These are phyloP conservation scores for Guadua angustifolia DNA, from an alignment of 176 grass and related monocot genomes.

Conservation along the genomic window DNA sequence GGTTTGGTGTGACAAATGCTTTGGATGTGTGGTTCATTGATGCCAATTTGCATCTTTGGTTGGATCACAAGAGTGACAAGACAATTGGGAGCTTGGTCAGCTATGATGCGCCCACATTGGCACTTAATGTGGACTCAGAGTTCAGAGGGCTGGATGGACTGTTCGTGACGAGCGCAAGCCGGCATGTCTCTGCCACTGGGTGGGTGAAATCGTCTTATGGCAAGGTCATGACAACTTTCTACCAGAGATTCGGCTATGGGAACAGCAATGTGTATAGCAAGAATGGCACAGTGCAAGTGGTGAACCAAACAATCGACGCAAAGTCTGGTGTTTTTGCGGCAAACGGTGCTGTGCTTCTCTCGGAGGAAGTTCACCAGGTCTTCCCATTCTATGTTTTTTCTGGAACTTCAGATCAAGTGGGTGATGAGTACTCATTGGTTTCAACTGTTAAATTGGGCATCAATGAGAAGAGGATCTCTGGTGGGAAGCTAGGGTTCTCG, in stretches of 20 bases:
- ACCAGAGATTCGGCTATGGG: slow-evolving; percentile 40
- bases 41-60: slow-evolving; percentile 69
- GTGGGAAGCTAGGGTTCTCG: slow-evolving; percentile 36
- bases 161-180: slow-evolving; percentile 35
- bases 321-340: slow-evolving; percentile 39
- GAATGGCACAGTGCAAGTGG: slow-evolving; percentile 46
- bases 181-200: slow-evolving; percentile 44
- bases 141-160: slow-evolving; percentile 52
- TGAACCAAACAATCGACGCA: slow-evolving; percentile 53
- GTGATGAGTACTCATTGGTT: slow-evolving; percentile 42
- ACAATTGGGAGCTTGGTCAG: slow-evolving; percentile 40
- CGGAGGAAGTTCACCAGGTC: slow-evolving; percentile 31
- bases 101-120: slow-evolving; percentile 28
- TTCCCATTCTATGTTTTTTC: slow-evolving; percentile 50
- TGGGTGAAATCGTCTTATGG: slow-evolving; percentile 47
- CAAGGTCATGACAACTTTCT: slow-evolving; percentile 50
- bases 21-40: slow-evolving; percentile 58
- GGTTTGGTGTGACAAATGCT: slow-evolving; percentile 58
- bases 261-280: slow-evolving; percentile 37
- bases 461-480: slow-evolving; percentile 36
- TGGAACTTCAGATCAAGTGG: slow-evolving; percentile 31
- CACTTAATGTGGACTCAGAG: neutral
- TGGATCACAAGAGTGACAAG: slow-evolving; percentile 53
- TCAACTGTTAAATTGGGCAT: slow-evolving; percentile 38
- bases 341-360: slow-evolving; percentile 2